Percentiles rank a stretch among this genome's conserved stretches.
Conservation (phyloP, 1,284 basidiomycete species). For the Irpex rosettiformis region DNA sequence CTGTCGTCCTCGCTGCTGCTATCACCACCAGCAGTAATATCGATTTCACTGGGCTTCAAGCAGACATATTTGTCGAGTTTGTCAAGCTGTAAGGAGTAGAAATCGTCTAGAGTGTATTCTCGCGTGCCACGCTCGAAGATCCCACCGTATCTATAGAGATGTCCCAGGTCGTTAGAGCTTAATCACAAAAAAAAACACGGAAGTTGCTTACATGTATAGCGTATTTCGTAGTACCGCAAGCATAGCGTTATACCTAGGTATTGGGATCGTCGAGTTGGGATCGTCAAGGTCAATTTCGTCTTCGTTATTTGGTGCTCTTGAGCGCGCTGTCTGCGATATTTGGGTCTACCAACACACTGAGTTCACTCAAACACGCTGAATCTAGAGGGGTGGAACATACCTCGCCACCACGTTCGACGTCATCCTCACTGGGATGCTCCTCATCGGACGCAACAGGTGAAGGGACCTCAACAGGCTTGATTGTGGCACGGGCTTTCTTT, state of each 20-base stretch:
- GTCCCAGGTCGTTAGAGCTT: too few species aligned
- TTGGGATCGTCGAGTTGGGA: constrained; percentile 66
- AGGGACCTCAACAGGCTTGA: constrained; percentile 14
- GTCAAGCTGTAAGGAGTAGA: constrained; percentile 73
- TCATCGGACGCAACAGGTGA: not conserved
- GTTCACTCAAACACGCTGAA: too few species aligned
- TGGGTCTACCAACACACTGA: too few species aligned
- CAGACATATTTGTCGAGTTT: constrained; percentile 78
- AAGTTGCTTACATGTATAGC: constrained; percentile 69
- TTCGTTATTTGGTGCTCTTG: constrained; percentile 3
- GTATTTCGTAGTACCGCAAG: constrained; percentile 84
- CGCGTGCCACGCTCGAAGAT: constrained; percentile 78
- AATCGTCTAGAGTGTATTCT: constrained; percentile 87
- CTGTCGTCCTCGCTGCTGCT: constrained; percentile 59
- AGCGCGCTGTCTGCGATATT: too few species aligned
- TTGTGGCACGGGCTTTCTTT: constrained; percentile 26
- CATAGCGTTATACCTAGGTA: constrained; percentile 91
- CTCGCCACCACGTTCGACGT: constrained; percentile 26
- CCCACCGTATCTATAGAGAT: constrained; percentile 69
- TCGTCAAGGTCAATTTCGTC: constrained; percentile 62
- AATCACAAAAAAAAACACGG: not conserved
- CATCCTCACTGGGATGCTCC: not conserved
- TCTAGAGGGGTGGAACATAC: not conserved
- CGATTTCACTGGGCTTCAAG: constrained; percentile 61
- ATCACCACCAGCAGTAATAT: constrained; percentile 59